A percentile compares a stretch with the other conserved stretches of the same genome.
These are phyloP conservation scores for Fonsecaea pugnacius DNA, from an alignment of 2,329 filamentous ascomycete genomes.

Conservation along the genomic window DNA sequence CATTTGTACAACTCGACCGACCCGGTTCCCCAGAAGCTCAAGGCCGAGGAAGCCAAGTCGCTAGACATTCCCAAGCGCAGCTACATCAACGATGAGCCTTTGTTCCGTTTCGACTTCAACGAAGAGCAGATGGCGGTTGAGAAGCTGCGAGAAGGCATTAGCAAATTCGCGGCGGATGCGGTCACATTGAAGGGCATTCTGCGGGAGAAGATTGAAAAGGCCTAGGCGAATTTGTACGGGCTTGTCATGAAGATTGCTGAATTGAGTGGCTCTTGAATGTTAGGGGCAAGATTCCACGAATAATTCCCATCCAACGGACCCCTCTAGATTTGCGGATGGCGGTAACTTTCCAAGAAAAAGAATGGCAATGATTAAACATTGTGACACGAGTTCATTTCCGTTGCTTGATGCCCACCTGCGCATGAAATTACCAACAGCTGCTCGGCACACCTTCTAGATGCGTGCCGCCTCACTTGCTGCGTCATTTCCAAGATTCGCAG, in stretches of 20 bases:
- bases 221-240: conserved; percentile 18
- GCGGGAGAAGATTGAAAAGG: conserved; percentile 74
- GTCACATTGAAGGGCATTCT: conserved; percentile 91
- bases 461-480: background rate
- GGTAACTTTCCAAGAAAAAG: background rate
- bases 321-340: conserved; percentile 5
- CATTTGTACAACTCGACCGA: conserved; percentile 84
- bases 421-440: background rate
- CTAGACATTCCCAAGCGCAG: conserved; percentile 84
- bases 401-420: background rate
- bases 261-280: background rate
- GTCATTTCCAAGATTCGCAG: background rate
- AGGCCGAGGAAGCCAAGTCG: conserved; percentile 65
- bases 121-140: conserved; percentile 99
- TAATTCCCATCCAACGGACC: background rate
- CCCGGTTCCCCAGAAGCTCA: conserved; percentile 88
- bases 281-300: background rate
- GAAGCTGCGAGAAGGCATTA: conserved; percentile 99
- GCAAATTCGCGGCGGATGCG: conserved; percentile 97
- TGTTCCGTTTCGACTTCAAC: conserved; percentile 99
- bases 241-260: conserved; percentile 1
- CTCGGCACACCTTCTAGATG: background rate
- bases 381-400: background rate
- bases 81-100: conserved; percentile 86
- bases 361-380: background rate